Conservation (phyloP, 768 basidiomycete species). For the Boletus coccyginus region DNA sequence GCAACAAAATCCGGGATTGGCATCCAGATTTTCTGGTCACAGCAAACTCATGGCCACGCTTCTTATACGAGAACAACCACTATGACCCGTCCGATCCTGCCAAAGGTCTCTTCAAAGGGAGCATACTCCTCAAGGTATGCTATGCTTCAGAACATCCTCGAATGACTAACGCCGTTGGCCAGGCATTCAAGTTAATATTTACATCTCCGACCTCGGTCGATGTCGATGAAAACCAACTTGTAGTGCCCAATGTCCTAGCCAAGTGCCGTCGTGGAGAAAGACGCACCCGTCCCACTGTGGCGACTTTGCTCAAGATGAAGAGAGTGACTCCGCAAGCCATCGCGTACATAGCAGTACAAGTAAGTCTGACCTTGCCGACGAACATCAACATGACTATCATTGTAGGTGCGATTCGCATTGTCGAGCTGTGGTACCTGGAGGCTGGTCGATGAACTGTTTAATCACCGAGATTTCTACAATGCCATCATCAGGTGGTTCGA, state of each 20-base stretch:
- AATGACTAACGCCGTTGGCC: neutral
- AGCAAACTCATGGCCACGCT: neutral
- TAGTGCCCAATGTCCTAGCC: neutral
- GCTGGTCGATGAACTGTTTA: neutral
- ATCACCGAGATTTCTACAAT: neutral
- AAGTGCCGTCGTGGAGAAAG: neutral
- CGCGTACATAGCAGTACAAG: neutral
- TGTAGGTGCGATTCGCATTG: neutral
- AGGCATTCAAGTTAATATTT: neutral
- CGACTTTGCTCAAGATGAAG: neutral
- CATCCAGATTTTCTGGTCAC: neutral
- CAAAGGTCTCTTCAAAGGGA: neutral
- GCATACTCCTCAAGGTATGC: neutral
- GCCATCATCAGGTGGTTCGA: neutral
- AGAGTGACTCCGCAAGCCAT: neutral
- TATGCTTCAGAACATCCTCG: neutral
- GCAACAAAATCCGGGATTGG: neutral
- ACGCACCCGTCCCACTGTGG: neutral
- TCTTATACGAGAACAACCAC: neutral
- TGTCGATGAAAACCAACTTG: neutral
- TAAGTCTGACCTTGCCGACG: neutral
- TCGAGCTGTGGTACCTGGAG: neutral
- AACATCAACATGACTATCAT: too few species aligned
- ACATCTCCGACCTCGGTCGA: neutral
- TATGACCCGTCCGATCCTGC: neutral